Conservation (phyloP, 768 basidiomycete species). For the Kwoniella dejecticola region DNA sequence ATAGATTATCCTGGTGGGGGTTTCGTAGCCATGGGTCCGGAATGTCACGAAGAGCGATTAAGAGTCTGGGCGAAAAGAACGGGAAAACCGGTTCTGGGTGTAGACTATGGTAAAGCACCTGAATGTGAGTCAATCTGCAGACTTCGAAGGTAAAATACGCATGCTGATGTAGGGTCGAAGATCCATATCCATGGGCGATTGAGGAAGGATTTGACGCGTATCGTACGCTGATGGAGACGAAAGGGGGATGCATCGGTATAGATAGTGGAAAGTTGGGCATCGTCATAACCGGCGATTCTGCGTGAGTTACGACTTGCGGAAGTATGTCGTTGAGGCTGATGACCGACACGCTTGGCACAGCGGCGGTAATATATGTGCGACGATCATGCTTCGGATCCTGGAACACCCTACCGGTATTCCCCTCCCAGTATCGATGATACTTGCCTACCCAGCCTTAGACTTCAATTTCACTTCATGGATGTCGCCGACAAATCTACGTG, state of each 20-base stretch:
- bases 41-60: slow-evolving; percentile 93
- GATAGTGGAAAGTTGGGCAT: slow-evolving; percentile 76
- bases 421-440: slow-evolving; percentile 75
- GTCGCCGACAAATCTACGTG: slow-evolving; percentile 71
- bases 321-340: neutral
- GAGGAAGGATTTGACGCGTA: slow-evolving; percentile 95
- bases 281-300: slow-evolving; percentile 90
- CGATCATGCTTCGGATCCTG: slow-evolving; percentile 79
- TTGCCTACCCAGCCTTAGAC: slow-evolving; percentile 89
- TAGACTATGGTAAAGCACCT: slow-evolving; percentile 96
- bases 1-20: slow-evolving; percentile 95
- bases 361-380: slow-evolving; percentile 82
- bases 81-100: slow-evolving; percentile 74
- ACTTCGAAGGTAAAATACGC: too few relatives aligned
- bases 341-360: slow-evolving; percentile 57
- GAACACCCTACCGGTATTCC: slow-evolving; percentile 67
- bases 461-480: slow-evolving; percentile 98
- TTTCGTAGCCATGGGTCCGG: slow-evolving; percentile 92
- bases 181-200: slow-evolving; percentile 95
- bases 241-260: slow-evolving; percentile 81
- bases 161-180: too few relatives aligned
- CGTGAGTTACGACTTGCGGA: slow-evolving; percentile 64
- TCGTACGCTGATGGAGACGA: slow-evolving; percentile 74
- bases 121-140: slow-evolving; percentile 81
- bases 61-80: slow-evolving; percentile 80